These are phyloP conservation scores for Immersiella caudata DNA, from an alignment of 495 filamentous ascomycete species.

Conservation along the genomic window DNA sequence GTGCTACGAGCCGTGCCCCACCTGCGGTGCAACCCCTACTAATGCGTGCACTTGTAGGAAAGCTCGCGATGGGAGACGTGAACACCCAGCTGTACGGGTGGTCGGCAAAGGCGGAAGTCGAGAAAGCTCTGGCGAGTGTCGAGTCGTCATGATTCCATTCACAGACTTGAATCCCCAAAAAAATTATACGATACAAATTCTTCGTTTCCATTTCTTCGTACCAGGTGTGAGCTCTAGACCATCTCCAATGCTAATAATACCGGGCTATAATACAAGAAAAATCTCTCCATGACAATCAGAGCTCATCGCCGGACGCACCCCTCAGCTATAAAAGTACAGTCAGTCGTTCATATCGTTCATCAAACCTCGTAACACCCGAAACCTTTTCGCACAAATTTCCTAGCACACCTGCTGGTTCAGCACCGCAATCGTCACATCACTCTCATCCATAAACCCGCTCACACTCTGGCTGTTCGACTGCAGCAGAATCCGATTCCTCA, in stretches of 20 bases:
- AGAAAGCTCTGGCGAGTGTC: conserved; percentile 7
- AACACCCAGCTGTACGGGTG: conserved; percentile 18
- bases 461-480: not conserved
- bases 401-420: not conserved
- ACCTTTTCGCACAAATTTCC: not conserved
- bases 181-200: not conserved
- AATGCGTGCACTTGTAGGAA: conserved; percentile 1
- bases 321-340: not conserved
- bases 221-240: not conserved
- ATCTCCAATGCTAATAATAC: not conserved
- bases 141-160: not conserved
- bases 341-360: not conserved
- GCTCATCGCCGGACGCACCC: not conserved
- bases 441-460: not conserved
- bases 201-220: not conserved
- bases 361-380: no score
- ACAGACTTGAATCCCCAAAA: not conserved
- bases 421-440: not conserved
- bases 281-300: not conserved
- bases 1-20: not conserved
- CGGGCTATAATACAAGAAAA: not conserved
- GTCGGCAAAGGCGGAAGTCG: conserved; percentile 18
- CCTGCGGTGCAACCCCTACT: not conserved
- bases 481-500: not conserved
- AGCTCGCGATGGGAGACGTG: conserved; percentile 13